These are phyloP conservation scores for Rhododendron henanense DNA, from an alignment of 148 eudicot species.

Conservation along the genomic window DNA sequence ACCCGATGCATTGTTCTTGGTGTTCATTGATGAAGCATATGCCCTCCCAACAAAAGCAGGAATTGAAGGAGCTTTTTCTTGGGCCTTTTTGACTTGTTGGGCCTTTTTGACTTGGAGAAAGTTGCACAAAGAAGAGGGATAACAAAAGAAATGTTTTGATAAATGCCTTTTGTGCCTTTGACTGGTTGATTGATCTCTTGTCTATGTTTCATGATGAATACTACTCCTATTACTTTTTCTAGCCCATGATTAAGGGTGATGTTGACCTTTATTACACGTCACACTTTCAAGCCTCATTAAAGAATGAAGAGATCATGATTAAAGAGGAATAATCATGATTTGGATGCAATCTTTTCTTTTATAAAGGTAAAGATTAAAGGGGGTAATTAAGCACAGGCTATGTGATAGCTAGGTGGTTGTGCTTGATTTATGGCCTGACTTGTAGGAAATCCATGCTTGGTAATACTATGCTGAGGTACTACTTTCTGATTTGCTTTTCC, in stretches of 20 bases:
- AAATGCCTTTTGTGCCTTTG: not conserved
- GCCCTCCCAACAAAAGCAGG: not conserved
- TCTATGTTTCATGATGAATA: not conserved
- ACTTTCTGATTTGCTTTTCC: not conserved
- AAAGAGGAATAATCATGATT: not conserved
- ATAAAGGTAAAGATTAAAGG: not conserved
- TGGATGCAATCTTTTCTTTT: not conserved
- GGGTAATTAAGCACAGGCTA: not conserved
- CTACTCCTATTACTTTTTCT: not conserved
- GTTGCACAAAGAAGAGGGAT: not conserved
- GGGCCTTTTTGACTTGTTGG: constrained; percentile 17
- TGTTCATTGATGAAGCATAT: constrained; percentile 15
- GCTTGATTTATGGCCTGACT: not conserved
- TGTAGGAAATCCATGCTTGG: not conserved
- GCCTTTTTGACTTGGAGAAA: constrained; percentile 17
- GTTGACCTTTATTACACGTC: not conserved
- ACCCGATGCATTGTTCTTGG: constrained; percentile 11
- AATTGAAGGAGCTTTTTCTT: constrained; percentile 1
- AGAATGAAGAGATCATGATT: not conserved
- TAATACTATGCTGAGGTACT: not conserved
- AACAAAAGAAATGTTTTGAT: not conserved
- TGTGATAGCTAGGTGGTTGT: not conserved
- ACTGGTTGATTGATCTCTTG: not conserved
- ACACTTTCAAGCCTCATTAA: not conserved
- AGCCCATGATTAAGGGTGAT: not conserved